Percentiles rank a stretch among this genome's conserved stretches.
phyloP scores from a whole-genome alignment of 768 basidiomycete genomes.

The Tricholoma hemisulphureum region DNA sequence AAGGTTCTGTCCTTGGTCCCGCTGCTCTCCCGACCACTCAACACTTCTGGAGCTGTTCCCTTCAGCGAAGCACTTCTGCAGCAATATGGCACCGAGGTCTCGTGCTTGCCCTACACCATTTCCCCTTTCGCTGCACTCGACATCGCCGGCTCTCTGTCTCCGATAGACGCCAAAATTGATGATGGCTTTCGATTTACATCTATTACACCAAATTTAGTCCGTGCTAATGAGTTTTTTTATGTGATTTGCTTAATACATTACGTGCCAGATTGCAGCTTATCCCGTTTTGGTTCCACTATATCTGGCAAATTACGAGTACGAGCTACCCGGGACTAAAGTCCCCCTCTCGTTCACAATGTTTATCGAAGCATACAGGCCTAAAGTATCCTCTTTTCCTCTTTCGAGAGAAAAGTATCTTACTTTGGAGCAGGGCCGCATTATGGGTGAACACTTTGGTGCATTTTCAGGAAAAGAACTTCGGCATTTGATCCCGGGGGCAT shows the following conservation, averaged over 20 bases:
- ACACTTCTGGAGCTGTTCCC: slow-evolving; percentile 33
- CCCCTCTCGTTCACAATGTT: slow-evolving; percentile 22
- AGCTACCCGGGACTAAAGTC: slow-evolving; percentile 7
- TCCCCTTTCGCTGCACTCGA: slow-evolving; percentile 53
- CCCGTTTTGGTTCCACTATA: slow-evolving; percentile 67
- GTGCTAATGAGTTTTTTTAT: slow-evolving; percentile 17
- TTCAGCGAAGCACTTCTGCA: slow-evolving; percentile 47
- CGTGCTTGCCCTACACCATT: slow-evolving; percentile 56
- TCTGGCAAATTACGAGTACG: slow-evolving; percentile 47
- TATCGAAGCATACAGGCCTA: slow-evolving; percentile 32
- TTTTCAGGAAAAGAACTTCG: slow-evolving; percentile 6
- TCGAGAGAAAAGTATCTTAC: neutral
- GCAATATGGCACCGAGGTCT: slow-evolving; percentile 49
- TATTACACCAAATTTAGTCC: slow-evolving; percentile 45
- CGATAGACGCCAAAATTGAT: slow-evolving; percentile 33
- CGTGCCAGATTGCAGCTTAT: slow-evolving; percentile 51
- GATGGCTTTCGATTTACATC: slow-evolving; percentile 42
- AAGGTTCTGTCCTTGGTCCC: slow-evolving; percentile 46
- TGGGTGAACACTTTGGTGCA: slow-evolving; percentile 11
- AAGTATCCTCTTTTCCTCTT: slow-evolving; percentile 16
- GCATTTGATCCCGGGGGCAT: slow-evolving; percentile 2
- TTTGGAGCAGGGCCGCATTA: slow-evolving; percentile 21
- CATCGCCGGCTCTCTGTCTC: slow-evolving; percentile 31
- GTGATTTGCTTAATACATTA: neutral
- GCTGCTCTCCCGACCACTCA: slow-evolving; percentile 29